A percentile compares a stretch with the other conserved stretches of the same genome.
These are phyloP conservation scores for Pilaira anomala DNA, from an alignment of 192 early-diverging fungal species.

Conservation along the genomic window DNA sequence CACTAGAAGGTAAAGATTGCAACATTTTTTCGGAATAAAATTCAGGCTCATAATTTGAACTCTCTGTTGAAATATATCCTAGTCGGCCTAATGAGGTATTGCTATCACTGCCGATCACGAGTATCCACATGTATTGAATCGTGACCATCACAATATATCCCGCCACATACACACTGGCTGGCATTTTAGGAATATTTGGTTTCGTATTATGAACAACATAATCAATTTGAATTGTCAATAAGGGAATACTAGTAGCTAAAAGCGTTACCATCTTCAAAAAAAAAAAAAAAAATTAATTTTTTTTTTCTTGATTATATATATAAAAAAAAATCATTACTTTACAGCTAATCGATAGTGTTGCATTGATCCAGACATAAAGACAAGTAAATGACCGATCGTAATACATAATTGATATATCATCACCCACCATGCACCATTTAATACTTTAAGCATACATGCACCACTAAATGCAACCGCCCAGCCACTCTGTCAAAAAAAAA, in stretches of 20 bases:
- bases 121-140: constrained; percentile 60
- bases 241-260: constrained; percentile 26
- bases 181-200: not conserved
- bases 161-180: constrained; percentile 9
- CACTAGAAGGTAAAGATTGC: constrained; percentile 20
- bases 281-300: not conserved
- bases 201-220: constrained; percentile 3
- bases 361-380: constrained; percentile 14
- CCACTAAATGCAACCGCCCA: constrained; percentile 32
- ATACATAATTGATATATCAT: constrained; percentile 32
- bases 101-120: constrained; percentile 64
- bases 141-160: constrained; percentile 31
- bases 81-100: constrained; percentile 39
- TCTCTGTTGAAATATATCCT: not conserved
- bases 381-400: constrained; percentile 9
- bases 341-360: constrained; percentile 30
- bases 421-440: constrained; percentile 34
- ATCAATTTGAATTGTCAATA: constrained; percentile 23
- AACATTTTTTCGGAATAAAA: constrained; percentile 7
- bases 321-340: not conserved
- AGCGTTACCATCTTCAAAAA: constrained; percentile 26
- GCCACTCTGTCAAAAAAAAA: constrained; percentile 20
- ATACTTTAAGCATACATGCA: constrained; percentile 21
- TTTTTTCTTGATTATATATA: not conserved
- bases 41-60: not conserved